Evolutionary conservation across 169 alveolate species (phyloP), one percentile per base, ranked within the genome.

Genomic region (Besnoitia besnoiti): DNA sequence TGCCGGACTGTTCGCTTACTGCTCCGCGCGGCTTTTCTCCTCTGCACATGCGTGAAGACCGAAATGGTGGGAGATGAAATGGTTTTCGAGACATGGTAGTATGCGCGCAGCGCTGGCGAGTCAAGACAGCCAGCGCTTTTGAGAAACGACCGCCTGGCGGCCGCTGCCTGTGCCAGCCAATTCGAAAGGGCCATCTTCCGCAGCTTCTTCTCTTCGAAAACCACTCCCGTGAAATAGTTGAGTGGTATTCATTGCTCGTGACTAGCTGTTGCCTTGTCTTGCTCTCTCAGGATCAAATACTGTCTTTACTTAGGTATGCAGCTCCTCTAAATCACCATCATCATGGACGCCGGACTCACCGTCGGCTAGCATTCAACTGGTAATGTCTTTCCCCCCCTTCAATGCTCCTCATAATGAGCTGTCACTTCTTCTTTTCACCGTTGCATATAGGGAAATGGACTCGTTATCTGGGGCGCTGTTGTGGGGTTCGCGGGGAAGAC

Each of bases 81-180:
- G n/a, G 67, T 55, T 55, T 55, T 1, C 67, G 67, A 19, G 67
- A 21, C 33, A 3, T 21, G 67, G 24, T 55, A n/a, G 30, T 19
- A 16, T 10, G 59, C 27, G 30, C 67, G 30, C 67, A 19, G 33
- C 4, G 12, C 27, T 55, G 67, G 67, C 67, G 67, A 55, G 67
- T 55, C 67, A 55, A 55, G 67, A 55, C 67, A 55, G 67, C 67
- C 24, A 55, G n/a, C n/a, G n/a, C n/a, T n/a, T n/a, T n/a, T n/a
- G 27, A 19, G 67, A 55, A 16, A n/a, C 67, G 67, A 55, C 5
- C 55, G 55, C 67, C 67, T 55, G 67, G 33, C 33, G 12, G 30
- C 30, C 3, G 5, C 33, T 3, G 67, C 30, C 67, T 55, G 67
- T 55, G 12, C 30, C 67, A n/a, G n/a, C n/a, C n/a, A n/a, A n/a